Percentiles rank a stretch among this genome's conserved stretches.
Conservation (phyloP, 306 rosid species). For the Castanospermum australe region DNA sequence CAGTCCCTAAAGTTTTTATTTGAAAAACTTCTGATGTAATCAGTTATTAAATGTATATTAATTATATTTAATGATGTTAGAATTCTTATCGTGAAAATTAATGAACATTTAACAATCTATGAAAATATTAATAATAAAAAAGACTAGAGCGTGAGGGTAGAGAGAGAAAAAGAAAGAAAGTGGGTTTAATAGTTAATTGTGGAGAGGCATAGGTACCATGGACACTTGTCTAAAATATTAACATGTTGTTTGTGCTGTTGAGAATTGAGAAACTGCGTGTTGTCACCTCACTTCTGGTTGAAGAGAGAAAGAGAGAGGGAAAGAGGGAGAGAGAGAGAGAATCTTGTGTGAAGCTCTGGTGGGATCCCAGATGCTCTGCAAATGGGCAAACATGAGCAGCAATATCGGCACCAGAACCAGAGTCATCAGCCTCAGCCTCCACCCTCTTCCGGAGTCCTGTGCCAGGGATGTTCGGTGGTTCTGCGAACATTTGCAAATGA, state of each 20-base stretch:
- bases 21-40: too few species aligned
- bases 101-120: too few species aligned
- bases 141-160: not conserved
- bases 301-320: constrained; percentile 5
- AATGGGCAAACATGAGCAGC: constrained; percentile 46
- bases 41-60: too few species aligned
- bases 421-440: constrained; percentile 15
- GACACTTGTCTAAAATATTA: constrained; percentile 46
- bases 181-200: constrained; percentile 15
- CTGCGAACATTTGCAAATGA: constrained; percentile 30
- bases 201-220: constrained; percentile 27
- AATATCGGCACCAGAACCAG: constrained; percentile 26
- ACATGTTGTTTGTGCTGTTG: not conserved
- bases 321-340: constrained; percentile 17
- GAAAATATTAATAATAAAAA: too few species aligned
- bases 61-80: too few species aligned
- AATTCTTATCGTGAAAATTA: too few species aligned
- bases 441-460: constrained; percentile 43
- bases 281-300: not conserved
- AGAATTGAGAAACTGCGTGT: not conserved
- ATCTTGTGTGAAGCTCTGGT: not conserved
- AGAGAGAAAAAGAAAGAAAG: constrained; percentile 5
- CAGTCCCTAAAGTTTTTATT: too few species aligned
- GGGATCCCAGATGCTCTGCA: constrained; percentile 46
- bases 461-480: constrained; percentile 47